These are phyloP conservation scores for Nannochloropsis salina DNA, from an alignment of 108 stramenopile genomes.

Conservation along the genomic window DNA sequence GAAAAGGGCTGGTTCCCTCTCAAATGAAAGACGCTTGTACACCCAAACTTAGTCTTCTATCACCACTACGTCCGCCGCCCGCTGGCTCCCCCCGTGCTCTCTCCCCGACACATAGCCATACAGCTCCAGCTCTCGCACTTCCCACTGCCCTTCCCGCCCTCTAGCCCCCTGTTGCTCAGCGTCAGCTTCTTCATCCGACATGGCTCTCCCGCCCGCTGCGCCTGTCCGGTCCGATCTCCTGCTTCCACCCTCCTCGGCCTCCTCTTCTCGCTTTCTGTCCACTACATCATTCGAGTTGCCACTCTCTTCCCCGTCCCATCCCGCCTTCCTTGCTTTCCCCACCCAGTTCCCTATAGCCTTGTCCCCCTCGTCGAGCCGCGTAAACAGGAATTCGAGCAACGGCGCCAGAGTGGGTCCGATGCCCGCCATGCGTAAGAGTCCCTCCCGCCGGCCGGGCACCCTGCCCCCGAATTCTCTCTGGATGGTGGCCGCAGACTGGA, in stretches of 20 bases:
- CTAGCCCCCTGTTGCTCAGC: too few species aligned
- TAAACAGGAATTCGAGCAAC: neutral
- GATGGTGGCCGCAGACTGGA: neutral
- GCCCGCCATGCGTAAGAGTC: neutral
- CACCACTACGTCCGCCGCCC: too few species aligned
- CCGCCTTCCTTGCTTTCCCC: neutral
- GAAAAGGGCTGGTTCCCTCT: too few species aligned
- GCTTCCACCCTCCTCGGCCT: neutral
- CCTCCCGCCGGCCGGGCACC: neutral
- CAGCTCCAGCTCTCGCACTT: too few species aligned
- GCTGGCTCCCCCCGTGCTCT: too few species aligned
- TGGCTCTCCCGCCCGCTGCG: too few species aligned
- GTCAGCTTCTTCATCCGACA: too few species aligned
- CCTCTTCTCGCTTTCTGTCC: neutral
- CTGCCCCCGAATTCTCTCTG: neutral
- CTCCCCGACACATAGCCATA: too few species aligned
- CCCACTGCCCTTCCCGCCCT: too few species aligned
- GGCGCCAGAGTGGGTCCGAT: neutral
- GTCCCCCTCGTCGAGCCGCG: neutral
- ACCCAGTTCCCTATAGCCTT: neutral
- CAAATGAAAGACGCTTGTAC: too few species aligned
- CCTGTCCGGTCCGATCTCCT: neutral
- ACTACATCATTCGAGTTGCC: neutral
- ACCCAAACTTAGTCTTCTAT: too few species aligned
- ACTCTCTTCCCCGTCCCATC: neutral